Evolutionary conservation across 2,329 filamentous ascomycete species (phyloP).

Genomic region (Colletotrichum euphorbiae): DNA sequence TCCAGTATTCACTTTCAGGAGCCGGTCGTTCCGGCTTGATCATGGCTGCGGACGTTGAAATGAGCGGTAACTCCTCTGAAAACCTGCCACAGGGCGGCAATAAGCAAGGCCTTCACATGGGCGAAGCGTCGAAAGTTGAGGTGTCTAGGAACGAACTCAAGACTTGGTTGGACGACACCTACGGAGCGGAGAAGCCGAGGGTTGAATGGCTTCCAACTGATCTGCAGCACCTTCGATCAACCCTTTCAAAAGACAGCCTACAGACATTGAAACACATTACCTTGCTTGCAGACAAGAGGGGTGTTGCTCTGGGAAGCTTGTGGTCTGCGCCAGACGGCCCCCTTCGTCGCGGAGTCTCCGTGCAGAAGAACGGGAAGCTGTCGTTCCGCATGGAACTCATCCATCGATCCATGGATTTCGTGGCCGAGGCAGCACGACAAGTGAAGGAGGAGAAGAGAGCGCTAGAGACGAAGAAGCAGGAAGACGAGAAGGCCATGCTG

Average conservation of each 20-base stretch:
- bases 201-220: conserved; percentile 31
- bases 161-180: conserved; percentile 13
- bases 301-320: conserved; percentile 18
- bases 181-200: not conserved
- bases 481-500: not conserved
- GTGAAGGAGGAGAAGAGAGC: not conserved
- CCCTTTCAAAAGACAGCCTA: conserved; percentile 22
- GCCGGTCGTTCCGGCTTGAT: too few species aligned
- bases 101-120: too few species aligned
- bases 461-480: not conserved
- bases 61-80: not conserved
- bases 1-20: too few species aligned
- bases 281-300: conserved; percentile 12
- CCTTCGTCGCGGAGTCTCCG: conserved; percentile 12
- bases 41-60: too few species aligned
- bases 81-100: not conserved
- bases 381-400: conserved; percentile 22
- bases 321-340: conserved; percentile 30
- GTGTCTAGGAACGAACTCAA: not conserved
- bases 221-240: conserved; percentile 10
- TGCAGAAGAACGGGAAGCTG: conserved; percentile 12
- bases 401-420: conserved; percentile 8
- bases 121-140: not conserved
- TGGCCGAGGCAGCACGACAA: conserved; percentile 5
- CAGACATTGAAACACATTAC: conserved; percentile 16